Evolutionary conservation across 2,329 filamentous ascomycete genomes (phyloP).

Genomic region (Talaromyces sp.): DNA sequence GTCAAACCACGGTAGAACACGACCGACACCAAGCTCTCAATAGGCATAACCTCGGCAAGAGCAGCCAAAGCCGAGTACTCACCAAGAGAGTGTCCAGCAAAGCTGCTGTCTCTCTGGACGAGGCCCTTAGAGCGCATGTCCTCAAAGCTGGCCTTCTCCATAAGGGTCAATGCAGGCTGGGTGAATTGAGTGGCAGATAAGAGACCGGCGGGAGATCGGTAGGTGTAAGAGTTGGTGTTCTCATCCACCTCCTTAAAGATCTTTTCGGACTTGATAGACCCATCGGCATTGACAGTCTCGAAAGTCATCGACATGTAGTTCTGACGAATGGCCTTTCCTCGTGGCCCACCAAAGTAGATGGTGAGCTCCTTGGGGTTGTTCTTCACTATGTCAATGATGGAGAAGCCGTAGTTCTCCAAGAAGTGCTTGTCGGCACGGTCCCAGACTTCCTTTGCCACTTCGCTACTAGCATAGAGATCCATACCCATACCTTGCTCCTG

Average conservation of each 20-base stretch:
- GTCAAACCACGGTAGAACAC: conserved; percentile 99
- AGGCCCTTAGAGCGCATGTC: conserved; percentile 98
- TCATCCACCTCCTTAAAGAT: conserved; percentile 99
- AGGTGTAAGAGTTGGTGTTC: conserved; percentile 91
- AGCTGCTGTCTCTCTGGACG: conserved; percentile 92
- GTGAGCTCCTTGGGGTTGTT: conserved; percentile 99
- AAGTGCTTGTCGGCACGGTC: conserved; percentile 97
- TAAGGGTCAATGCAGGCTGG: conserved; percentile 91
- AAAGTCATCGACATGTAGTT: conserved; percentile 99
- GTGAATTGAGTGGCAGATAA: conserved; percentile 98
- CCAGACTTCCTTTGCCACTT: conserved; percentile 96
- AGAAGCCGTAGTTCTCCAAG: conserved; percentile 97
- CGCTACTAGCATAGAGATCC: conserved; percentile 92
- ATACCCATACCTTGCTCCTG: conserved; percentile 99
- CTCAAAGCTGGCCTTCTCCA: conserved; percentile 99
- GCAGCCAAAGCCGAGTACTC: conserved; percentile 97
- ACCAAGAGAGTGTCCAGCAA: conserved; percentile 94
- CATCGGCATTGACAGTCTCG: conserved; percentile 91
- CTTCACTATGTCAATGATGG: conserved; percentile 97
- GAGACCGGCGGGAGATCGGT: conserved; percentile 88
- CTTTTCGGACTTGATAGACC: conserved; percentile 93
- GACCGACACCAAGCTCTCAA: conserved; percentile 94
- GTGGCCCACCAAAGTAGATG: conserved; percentile 93
- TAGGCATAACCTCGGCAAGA: conserved; percentile 98
- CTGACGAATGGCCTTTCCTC: conserved; percentile 93